These are phyloP conservation scores for Pyricularia pennisetigena DNA, from an alignment of 2,329 filamentous ascomycete genomes.

Conservation along the genomic window DNA sequence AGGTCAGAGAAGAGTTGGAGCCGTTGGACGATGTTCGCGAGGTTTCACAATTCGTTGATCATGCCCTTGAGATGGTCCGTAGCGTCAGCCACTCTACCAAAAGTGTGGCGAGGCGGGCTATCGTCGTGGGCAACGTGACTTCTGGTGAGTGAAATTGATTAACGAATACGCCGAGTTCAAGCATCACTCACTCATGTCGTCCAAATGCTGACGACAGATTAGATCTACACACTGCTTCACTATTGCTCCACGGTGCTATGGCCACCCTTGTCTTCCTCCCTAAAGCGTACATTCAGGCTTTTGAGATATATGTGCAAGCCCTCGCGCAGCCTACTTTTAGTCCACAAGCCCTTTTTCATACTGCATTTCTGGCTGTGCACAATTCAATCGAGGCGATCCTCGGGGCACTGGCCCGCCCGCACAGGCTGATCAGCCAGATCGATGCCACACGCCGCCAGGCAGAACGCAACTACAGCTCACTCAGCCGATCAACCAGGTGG, in stretches of 20 bases:
- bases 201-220: slow-evolving; percentile 8
- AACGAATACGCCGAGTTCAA: background rate
- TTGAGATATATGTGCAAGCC: slow-evolving; percentile 61
- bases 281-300: slow-evolving; percentile 53
- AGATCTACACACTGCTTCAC: slow-evolving; percentile 44
- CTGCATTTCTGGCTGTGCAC: slow-evolving; percentile 69
- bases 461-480: slow-evolving; percentile 65
- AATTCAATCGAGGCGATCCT: slow-evolving; percentile 77
- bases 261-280: slow-evolving; percentile 59
- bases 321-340: slow-evolving; percentile 60
- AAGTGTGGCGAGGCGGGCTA: slow-evolving; percentile 70
- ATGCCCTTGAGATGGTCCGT: slow-evolving; percentile 82
- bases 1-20: slow-evolving; percentile 78
- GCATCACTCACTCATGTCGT: background rate
- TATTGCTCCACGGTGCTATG: slow-evolving; percentile 25
- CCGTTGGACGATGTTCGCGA: slow-evolving; percentile 77
- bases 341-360: slow-evolving; percentile 64
- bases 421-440: slow-evolving; percentile 69
- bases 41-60: slow-evolving; percentile 85
- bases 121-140: slow-evolving; percentile 56
- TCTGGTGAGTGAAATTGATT: slow-evolving; percentile 32
- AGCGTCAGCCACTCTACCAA: slow-evolving; percentile 76
- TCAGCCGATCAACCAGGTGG: slow-evolving; percentile 69
- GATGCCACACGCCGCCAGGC: slow-evolving; percentile 63
- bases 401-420: slow-evolving; percentile 66